These are phyloP conservation scores for Quaeritorhiza haematococci DNA, from an alignment of 371 early-diverging fungal species.

Conservation along the genomic window DNA sequence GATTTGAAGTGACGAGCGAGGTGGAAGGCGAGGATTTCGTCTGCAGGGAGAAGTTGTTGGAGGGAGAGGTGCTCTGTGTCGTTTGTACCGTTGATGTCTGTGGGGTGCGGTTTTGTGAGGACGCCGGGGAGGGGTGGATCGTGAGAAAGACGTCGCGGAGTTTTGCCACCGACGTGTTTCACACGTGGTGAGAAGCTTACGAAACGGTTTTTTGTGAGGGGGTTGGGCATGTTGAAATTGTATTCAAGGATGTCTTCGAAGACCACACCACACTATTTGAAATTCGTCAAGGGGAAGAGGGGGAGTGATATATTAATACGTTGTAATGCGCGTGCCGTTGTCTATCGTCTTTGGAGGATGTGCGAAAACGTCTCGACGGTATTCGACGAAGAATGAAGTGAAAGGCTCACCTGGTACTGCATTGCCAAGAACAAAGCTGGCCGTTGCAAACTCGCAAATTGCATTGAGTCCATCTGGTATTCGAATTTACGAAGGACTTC, in stretches of 20 bases:
- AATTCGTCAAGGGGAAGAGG: neutral
- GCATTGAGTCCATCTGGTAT: slow-evolving; percentile 17
- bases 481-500: slow-evolving; percentile 34
- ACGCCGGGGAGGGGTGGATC: neutral
- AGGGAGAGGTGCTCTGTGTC: neutral
- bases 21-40: slow-evolving; percentile 34
- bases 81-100: slow-evolving; percentile 1
- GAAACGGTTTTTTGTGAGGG: slow-evolving; percentile 21
- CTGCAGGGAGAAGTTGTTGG: slow-evolving; percentile 17
- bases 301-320: neutral
- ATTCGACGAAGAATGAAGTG: neutral
- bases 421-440: slow-evolving; percentile 42
- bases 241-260: slow-evolving; percentile 35
- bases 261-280: slow-evolving; percentile 35
- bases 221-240: slow-evolving; percentile 22
- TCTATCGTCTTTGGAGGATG: neutral
- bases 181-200: slow-evolving; percentile 23
- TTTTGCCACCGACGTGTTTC: slow-evolving; percentile 26
- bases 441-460: slow-evolving; percentile 28
- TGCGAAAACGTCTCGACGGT: neutral
- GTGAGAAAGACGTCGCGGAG: slow-evolving; percentile 3
- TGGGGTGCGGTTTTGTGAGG: neutral
- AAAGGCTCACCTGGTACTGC: slow-evolving; percentile 37
- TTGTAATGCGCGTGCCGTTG: no score
- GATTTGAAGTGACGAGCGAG: slow-evolving; percentile 41